Conservation (phyloP, 495 filamentous ascomycete genomes). For the Aspergillus egyptiacus region DNA sequence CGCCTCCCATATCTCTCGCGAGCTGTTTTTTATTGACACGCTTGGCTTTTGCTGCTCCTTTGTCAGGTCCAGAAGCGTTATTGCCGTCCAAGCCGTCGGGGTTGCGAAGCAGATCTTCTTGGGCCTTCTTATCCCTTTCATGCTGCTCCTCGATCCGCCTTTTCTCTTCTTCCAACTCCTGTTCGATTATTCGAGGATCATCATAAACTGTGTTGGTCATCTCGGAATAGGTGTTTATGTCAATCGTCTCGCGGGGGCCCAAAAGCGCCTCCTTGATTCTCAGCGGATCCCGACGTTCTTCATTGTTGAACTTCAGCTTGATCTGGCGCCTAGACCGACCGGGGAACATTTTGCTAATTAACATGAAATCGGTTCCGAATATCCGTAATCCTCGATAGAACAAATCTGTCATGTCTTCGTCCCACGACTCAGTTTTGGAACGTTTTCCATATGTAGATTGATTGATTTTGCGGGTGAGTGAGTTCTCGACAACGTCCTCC, state of each 20-base stretch:
- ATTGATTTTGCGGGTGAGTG: constrained; percentile 72
- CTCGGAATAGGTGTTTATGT: constrained; percentile 61
- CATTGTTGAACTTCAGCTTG: constrained; percentile 88
- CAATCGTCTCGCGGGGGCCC: constrained; percentile 51
- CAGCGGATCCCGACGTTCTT: constrained; percentile 70
- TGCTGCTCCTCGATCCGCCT: constrained; percentile 59
- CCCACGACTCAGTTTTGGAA: constrained; percentile 69
- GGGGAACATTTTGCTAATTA: constrained; percentile 78
- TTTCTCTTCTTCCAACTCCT: constrained; percentile 67
- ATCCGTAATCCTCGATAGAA: constrained; percentile 81
- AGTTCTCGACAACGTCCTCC: constrained; percentile 67
- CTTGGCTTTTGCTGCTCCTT: constrained; percentile 30
- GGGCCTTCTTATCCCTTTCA: constrained; percentile 50
- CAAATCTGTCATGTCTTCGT: constrained; percentile 64
- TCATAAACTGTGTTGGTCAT: constrained; percentile 52
- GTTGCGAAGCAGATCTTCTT: constrained; percentile 47
- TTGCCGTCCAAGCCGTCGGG: constrained; percentile 34
- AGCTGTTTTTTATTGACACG: constrained; percentile 34
- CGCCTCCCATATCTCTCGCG: constrained; percentile 29
- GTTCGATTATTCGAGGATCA: constrained; percentile 49
- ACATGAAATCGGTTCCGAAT: constrained; percentile 91
- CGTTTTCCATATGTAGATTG: constrained; percentile 65
- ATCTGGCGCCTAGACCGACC: constrained; percentile 68
- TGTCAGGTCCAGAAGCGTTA: constrained; percentile 31
- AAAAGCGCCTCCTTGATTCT: constrained; percentile 64